These are phyloP conservation scores for Cunninghamia lanceolata DNA, from an alignment of 75 land plant species.

Conservation along the genomic window DNA sequence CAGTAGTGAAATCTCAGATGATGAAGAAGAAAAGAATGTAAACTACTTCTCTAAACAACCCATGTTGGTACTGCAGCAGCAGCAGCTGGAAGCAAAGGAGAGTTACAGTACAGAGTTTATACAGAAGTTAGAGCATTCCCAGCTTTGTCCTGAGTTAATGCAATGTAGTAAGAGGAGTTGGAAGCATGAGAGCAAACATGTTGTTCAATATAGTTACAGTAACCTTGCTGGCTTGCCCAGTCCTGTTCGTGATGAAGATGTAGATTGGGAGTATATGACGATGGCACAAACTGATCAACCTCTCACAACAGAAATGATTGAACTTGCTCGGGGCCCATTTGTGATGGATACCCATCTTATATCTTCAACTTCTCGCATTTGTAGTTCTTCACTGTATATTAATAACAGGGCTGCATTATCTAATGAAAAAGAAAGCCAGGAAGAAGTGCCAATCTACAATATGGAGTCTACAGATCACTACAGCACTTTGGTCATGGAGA, in stretches of 20 bases:
- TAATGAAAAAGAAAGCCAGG: no score
- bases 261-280: not conserved
- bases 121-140: not conserved
- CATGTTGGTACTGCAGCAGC: not conserved
- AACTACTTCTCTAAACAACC: not conserved
- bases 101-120: not conserved
- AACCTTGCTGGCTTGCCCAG: slow-evolving; percentile 3
- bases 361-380: not conserved
- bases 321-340: no score
- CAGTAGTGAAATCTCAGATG: slow-evolving; percentile 2
- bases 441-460: no score
- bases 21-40: not conserved
- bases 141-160: not conserved
- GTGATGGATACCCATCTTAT: not conserved
- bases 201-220: not conserved
- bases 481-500: no score
- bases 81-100: not conserved
- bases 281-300: not conserved
- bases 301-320: not conserved
- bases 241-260: slow-evolving; percentile 9
- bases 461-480: not conserved
- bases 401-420: no score
- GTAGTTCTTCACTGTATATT: not conserved
- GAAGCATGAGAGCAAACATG: not conserved
- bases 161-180: not conserved